Evolutionary conservation across 1,284 basidiomycete genomes (phyloP), one percentile per base, ranked within the genome.

Genomic region (Sporisorium reilianum): DNA sequence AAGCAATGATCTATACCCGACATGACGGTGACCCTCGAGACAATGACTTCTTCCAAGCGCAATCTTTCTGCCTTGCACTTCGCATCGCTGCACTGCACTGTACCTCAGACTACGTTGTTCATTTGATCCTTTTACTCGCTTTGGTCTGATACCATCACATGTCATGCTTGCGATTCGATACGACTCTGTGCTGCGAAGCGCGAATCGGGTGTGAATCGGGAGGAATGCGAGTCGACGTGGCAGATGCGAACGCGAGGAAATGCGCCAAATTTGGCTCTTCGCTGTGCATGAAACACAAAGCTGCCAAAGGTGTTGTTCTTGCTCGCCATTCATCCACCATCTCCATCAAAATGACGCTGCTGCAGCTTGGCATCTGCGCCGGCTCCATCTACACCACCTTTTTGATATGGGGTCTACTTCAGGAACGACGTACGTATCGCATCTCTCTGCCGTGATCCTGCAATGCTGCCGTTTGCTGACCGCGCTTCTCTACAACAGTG

Each of bases 391-490:
- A 84, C 53, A 65, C 77, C 42, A 80, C 77, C 46, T 84, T 84
- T 55, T 76, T 84, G 45, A 63, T 82, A 67, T 84, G 83, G 83
- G 83, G 81, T 10, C 64, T 84, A 25, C 66, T 84, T 10, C 83
- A 84, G 51, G 83, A 84, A 67, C 64, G 82, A 58, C 53, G 71
- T 75, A 44, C 26, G 75, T 71, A 28, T 48, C 26, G 10, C 41
- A n/a, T 8, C 16, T 16, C 42, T 8, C 16, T 11, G 16, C 26
- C 18, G 5, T 38, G 36, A 11, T n/a, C n/a, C 18, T 25, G n/a
- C 18, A n/a, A 46, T 20, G 22, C 50, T 52, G 50, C 40, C 25
- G 23, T 8, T 7, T 26, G 11, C n/a, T 14, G 41, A 23, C 25
- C 42, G 38, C 22, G 46, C 55, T n/a, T 20, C n/a, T 20, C 28